Base-by-base conservation (phyloP, 495 filamentous ascomycete species). In the Cercophora samala region DNA sequence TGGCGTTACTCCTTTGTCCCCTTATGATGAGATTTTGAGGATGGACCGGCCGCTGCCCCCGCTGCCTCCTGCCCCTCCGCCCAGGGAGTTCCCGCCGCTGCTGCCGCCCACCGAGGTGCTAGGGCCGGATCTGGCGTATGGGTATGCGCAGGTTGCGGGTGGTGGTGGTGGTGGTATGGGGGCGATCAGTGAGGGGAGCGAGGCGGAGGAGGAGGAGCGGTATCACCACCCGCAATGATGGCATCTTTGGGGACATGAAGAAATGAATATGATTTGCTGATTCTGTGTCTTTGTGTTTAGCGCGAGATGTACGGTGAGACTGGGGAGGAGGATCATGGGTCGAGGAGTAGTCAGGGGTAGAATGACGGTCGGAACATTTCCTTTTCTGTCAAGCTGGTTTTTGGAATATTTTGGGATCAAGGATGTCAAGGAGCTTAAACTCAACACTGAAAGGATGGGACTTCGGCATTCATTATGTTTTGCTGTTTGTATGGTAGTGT, bases 281-380 rank as follows among this genome's bases (percentile, higher is more conserved):
- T 56, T 9, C 15, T 17, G 0, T 26, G 15, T 52, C 25, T 18
- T 8, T 18, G 18, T 55, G 53, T 60, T 37, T 58, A 74, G 71
- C 63, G 69, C 29, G 73, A 73, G 61, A 60, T 72, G 11, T 75
- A 73, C 26, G 71, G 65, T 3, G 71, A 73, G 24, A 65, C 70
- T 11, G 73, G 69, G 1, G 59, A 66, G 5, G 62, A 26, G 53
- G 53, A 56, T 23, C 53, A 56, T 21, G 53, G 53, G 53, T 19
- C 22, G 18, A 56, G n/a, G 53, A 23, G 53, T 18, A 19, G n/a
- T 56, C 53, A 23, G 15, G 53, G 53, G 13, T 46, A 46, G 37
- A 46, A 9, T 5, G 37, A 17, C 2, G 15, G 37, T 9, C 13
- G 37, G 37, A 13, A 18, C 37, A 46, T 46, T 46, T 46, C 37